phyloP scores from a whole-genome alignment of 2,329 filamentous ascomycete genomes.

The Paracamarosporium sp. region DNA sequence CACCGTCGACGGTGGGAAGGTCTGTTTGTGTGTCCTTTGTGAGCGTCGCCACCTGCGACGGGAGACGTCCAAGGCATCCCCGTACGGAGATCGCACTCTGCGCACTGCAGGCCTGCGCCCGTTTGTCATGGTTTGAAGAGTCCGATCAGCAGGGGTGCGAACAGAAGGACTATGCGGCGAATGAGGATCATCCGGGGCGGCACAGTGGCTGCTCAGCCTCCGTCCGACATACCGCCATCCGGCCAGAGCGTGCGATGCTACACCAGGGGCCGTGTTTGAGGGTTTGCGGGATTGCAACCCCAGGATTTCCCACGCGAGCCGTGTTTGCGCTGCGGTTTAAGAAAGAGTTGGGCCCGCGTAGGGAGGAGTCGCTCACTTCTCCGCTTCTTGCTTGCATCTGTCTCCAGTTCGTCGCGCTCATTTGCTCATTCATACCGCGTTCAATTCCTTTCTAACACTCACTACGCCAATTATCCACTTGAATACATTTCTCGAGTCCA shows the following conservation, averaged over 20 bases:
- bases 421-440: not conserved
- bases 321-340: not conserved
- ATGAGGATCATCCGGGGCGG: not conserved
- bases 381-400: too few species aligned
- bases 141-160: not conserved
- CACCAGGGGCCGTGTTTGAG: not conserved
- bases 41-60: not conserved
- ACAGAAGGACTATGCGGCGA: slow-evolving; percentile 2
- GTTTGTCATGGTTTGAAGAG: slow-evolving; percentile 7
- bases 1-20: too few species aligned
- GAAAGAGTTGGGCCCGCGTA: not conserved
- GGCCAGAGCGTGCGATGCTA: not conserved
- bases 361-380: not conserved
- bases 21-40: too few species aligned
- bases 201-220: not conserved
- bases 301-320: not conserved
- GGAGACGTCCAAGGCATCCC: too few species aligned
- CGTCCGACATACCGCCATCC: not conserved
- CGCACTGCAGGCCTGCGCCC: not conserved
- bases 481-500: not conserved
- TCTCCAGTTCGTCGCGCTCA: not conserved
- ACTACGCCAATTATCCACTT: not conserved
- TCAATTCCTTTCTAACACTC: not conserved
- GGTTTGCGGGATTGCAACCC: not conserved
- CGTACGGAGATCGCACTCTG: not conserved